phyloP scores from a whole-genome alignment of 768 basidiomycete species.

The Serendipita vermifera region DNA sequence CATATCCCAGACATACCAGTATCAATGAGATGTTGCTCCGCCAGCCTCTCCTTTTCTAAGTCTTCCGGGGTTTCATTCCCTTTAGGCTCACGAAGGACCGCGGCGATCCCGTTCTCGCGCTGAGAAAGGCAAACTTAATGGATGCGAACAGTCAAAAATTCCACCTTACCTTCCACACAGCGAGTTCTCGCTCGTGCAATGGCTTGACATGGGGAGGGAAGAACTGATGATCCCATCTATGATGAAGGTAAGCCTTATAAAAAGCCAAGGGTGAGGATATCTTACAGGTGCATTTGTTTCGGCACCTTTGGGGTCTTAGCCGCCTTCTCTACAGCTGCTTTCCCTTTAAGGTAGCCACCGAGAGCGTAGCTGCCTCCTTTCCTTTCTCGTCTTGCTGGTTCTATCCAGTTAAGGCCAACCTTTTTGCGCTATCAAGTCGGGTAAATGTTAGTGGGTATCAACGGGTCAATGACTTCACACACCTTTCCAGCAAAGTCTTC shows the following conservation, averaged over 20 bases:
- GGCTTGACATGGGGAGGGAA: slow-evolving; percentile 69
- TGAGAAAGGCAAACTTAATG: slow-evolving; percentile 18
- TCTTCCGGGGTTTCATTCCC: slow-evolving; percentile 69
- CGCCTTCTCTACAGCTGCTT: slow-evolving; percentile 63
- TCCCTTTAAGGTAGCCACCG: slow-evolving; percentile 84
- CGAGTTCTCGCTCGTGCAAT: slow-evolving; percentile 77
- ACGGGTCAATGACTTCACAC: slow-evolving; percentile 16
- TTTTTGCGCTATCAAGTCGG: slow-evolving; percentile 39
- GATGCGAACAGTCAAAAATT: neutral
- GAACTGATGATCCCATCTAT: slow-evolving; percentile 93
- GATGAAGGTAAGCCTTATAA: slow-evolving; percentile 3
- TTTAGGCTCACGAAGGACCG: slow-evolving; percentile 49
- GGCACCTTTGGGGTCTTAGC: slow-evolving; percentile 76
- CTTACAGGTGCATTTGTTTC: slow-evolving; percentile 74
- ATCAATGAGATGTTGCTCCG: slow-evolving; percentile 80
- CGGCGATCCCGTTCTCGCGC: slow-evolving; percentile 55
- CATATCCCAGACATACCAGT: slow-evolving; percentile 37
- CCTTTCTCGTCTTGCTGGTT: slow-evolving; percentile 85
- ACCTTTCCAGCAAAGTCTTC: slow-evolving; percentile 79
- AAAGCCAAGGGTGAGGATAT: slow-evolving; percentile 14
- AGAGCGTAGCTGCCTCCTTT: slow-evolving; percentile 82
- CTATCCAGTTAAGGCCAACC: slow-evolving; percentile 61
- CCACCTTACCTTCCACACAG: slow-evolving; percentile 57
- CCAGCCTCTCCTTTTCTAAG: slow-evolving; percentile 64
- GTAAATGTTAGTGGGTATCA: neutral